These are phyloP conservation scores for Plasmodium gonderi DNA, from an alignment of 169 alveolate genomes.

Conservation along the genomic window DNA sequence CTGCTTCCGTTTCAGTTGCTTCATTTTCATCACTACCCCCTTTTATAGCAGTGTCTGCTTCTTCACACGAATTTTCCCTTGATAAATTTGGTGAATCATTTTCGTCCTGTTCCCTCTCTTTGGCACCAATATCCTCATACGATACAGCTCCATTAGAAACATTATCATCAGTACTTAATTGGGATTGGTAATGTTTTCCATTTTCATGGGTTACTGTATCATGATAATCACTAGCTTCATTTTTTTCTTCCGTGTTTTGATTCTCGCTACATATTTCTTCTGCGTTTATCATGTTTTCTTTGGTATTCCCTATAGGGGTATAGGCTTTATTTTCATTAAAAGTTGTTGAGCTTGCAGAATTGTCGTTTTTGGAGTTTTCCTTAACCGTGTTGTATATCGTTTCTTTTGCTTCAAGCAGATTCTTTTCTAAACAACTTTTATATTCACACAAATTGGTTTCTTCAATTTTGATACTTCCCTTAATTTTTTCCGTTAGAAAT, in stretches of 20 bases:
- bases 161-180: slow-evolving; percentile 11
- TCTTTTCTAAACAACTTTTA: background rate
- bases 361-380: background rate
- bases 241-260: slow-evolving; percentile 6
- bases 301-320: background rate
- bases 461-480: slow-evolving; percentile 9
- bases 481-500: slow-evolving; percentile 14
- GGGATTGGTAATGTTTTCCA: background rate
- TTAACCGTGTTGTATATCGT: slow-evolving; percentile 6
- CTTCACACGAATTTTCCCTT: background rate
- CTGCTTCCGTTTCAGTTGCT: background rate
- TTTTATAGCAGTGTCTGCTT: background rate
- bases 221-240: background rate
- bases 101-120: background rate
- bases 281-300: slow-evolving; percentile 5
- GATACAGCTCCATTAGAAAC: background rate
- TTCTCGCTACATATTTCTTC: background rate
- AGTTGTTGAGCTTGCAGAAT: background rate
- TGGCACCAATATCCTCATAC: background rate
- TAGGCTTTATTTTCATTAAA: background rate
- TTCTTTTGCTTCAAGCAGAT: slow-evolving; percentile 5
- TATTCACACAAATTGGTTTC: background rate
- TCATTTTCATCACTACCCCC: background rate
- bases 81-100: background rate
- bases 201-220: background rate